Conservation (phyloP, 805 yeast species). For the Metschnikowia lunata region DNA sequence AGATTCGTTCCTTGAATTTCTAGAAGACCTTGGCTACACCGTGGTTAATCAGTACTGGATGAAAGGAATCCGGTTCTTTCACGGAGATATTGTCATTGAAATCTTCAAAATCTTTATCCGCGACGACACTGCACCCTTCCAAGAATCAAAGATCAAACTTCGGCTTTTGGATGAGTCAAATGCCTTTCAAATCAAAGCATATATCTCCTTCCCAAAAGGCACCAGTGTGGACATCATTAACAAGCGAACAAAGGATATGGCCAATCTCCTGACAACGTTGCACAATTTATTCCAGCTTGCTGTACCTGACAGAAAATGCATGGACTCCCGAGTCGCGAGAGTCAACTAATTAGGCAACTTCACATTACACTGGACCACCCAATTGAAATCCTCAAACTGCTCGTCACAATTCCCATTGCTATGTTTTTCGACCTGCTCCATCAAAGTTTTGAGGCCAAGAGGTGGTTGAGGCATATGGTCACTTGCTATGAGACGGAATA, state of each 20-base stretch:
- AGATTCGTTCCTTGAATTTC: slow-evolving; percentile 38
- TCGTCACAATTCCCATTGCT: not conserved
- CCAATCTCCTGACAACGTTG: slow-evolving; percentile 59
- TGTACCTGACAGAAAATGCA: slow-evolving; percentile 71
- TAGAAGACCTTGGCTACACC: slow-evolving; percentile 69
- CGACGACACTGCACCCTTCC: slow-evolving; percentile 25
- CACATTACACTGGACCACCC: slow-evolving; percentile 1
- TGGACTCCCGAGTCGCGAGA: slow-evolving; percentile 68
- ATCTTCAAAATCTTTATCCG: slow-evolving; percentile 45
- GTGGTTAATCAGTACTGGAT: slow-evolving; percentile 58
- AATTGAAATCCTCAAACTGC: not conserved
- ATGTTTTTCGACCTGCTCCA: slow-evolving; percentile 8
- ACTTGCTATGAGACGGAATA: slow-evolving; percentile 32
- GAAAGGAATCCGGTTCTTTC: slow-evolving; percentile 58
- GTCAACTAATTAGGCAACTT: slow-evolving; percentile 2
- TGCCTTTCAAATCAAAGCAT: slow-evolving; percentile 57
- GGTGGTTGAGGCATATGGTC: slow-evolving; percentile 28
- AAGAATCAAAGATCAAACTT: slow-evolving; percentile 26
- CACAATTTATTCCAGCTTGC: slow-evolving; percentile 62
- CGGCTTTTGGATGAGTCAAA: slow-evolving; percentile 49
- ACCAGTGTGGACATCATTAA: slow-evolving; percentile 73
- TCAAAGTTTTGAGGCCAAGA: slow-evolving; percentile 19
- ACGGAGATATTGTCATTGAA: slow-evolving; percentile 58
- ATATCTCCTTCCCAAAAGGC: slow-evolving; percentile 63
- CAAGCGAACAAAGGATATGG: slow-evolving; percentile 59